These are phyloP conservation scores for Phyllosticta citrichinensis DNA, from an alignment of 2,329 filamentous ascomycete species.

Conservation along the genomic window DNA sequence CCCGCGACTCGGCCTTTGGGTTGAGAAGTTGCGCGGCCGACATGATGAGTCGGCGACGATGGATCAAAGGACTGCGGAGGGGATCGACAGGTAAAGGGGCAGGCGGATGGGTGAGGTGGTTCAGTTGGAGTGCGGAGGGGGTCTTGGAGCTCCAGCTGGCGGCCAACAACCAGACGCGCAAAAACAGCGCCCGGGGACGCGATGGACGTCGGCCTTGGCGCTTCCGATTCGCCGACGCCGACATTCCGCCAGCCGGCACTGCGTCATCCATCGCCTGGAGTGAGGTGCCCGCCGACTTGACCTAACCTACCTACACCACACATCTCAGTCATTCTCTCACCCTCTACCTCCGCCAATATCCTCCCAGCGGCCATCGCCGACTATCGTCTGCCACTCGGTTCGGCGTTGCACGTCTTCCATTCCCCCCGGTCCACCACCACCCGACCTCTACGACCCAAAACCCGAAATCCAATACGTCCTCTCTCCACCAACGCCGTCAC, in stretches of 20 bases:
- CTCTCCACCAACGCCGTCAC: neutral
- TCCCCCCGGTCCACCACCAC: neutral
- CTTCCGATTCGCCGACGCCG: neutral
- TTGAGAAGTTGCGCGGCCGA: conserved; percentile 97
- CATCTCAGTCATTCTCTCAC: neutral
- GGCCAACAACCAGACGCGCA: conserved; percentile 3
- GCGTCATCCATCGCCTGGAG: neutral
- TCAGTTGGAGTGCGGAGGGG: conserved; percentile 2
- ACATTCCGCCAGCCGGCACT: neutral
- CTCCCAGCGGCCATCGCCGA: neutral
- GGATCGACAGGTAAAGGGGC: conserved; percentile 1
- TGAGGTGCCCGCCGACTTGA: neutral
- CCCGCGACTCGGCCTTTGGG: conserved; percentile 95
- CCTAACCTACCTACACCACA: neutral
- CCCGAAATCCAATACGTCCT: neutral
- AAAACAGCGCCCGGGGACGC: conserved; percentile 7
- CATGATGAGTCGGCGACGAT: conserved; percentile 44
- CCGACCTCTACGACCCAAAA: neutral
- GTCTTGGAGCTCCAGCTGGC: conserved; percentile 4
- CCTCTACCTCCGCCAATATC: neutral
- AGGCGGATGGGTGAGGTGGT: neutral
- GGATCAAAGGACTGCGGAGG: neutral
- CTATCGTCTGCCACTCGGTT: neutral
- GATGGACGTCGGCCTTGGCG: neutral
- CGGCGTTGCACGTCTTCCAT: no score